Base-by-base conservation (phyloP, 2,329 filamentous ascomycete genomes). In the Ophiostoma triangulosporum region DNA sequence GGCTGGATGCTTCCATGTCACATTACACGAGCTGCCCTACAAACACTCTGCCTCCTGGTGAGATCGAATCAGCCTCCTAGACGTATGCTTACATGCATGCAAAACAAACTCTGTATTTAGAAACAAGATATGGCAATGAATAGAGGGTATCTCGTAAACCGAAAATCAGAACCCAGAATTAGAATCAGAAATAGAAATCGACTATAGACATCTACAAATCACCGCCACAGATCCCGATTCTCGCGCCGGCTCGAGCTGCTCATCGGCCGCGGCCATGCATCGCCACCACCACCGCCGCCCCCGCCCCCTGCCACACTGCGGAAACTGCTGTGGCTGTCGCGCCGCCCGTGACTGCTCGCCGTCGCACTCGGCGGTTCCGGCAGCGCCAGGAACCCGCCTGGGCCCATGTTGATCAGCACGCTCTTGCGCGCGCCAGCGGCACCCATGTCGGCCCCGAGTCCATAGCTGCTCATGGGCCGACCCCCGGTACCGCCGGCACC, bases 401-500 rank as follows among this genome's bases (percentile, higher is more conserved):
- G 63, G 0, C 73, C 73, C 48, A 75, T 73, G 22, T 72, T 74
- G 38, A 79, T 66, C 59, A 81, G 69, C 54, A 80, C 66, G 54
- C 77, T 80, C 58, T 72, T 70, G 54, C 78, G 67, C 14, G 75
- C 73, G 6, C 75, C 76, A 6, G 73, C 71, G 4, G 67, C 65
- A 54, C 75, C 72, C 74, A 76, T 65, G 57, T 79, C 77, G 15
- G 73, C 69, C n/a, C 70, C 72, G 33, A 81, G 69, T 14, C 78
- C 78, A 62, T 79, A 81, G 61, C 72, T 76, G 64, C 77, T 80
- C 53, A 73, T 65, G 31, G 76, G 76, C 33, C 76, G 71, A 57
- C 58, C 63, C 29, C 60, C 60, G 48, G 60, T 54, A 50, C 63
- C 55, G 64, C 68, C 60, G 7, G 56, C 35, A 20, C 58, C 56